Percentiles rank a stretch among this genome's conserved stretches.
Conservation (phyloP, 768 basidiomycete species). For the Phlebiopsis flavidoalba region DNA sequence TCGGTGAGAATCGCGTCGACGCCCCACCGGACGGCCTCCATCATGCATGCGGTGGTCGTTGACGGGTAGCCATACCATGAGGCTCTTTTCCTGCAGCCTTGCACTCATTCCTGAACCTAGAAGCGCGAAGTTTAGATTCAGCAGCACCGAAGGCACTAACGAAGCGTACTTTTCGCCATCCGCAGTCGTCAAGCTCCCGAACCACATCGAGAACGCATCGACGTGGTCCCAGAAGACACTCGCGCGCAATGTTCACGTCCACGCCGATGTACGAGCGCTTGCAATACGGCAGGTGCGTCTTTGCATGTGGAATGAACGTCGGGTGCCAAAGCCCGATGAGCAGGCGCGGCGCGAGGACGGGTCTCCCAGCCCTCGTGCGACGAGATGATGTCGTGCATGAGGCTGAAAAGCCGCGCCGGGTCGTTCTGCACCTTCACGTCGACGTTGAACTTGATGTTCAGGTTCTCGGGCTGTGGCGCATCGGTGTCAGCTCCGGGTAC, state of each 20-base stretch:
- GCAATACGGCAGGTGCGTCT: slow-evolving; percentile 73
- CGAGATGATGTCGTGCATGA: slow-evolving; percentile 70
- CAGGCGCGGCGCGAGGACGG: slow-evolving; percentile 70
- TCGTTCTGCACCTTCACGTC: slow-evolving; percentile 95
- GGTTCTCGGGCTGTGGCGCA: slow-evolving; percentile 61
- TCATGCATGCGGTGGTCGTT: slow-evolving; percentile 86
- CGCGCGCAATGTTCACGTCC: slow-evolving; percentile 64
- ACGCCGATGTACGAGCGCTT: slow-evolving; percentile 81
- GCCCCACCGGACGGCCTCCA: slow-evolving; percentile 67
- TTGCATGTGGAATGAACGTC: slow-evolving; percentile 75
- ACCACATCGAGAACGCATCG: slow-evolving; percentile 82
- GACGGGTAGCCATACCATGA: slow-evolving; percentile 98
- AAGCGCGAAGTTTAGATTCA: neutral
- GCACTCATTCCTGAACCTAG: slow-evolving; percentile 79
- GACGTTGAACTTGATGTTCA: slow-evolving; percentile 74
- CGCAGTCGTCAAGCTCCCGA: slow-evolving; percentile 59
- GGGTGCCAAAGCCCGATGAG: slow-evolving; percentile 90
- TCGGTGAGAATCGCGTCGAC: slow-evolving; percentile 45
- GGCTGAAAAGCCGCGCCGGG: slow-evolving; percentile 74
- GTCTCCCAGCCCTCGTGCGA: slow-evolving; percentile 69
- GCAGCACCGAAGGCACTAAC: neutral
- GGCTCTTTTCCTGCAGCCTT: slow-evolving; percentile 68
- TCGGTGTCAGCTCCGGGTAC: neutral
- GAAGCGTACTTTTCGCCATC: slow-evolving; percentile 65
- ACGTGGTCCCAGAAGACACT: slow-evolving; percentile 89